Evolutionary conservation across 2,329 filamentous ascomycete genomes (phyloP).

Genomic region (Lanzia echinophila): DNA sequence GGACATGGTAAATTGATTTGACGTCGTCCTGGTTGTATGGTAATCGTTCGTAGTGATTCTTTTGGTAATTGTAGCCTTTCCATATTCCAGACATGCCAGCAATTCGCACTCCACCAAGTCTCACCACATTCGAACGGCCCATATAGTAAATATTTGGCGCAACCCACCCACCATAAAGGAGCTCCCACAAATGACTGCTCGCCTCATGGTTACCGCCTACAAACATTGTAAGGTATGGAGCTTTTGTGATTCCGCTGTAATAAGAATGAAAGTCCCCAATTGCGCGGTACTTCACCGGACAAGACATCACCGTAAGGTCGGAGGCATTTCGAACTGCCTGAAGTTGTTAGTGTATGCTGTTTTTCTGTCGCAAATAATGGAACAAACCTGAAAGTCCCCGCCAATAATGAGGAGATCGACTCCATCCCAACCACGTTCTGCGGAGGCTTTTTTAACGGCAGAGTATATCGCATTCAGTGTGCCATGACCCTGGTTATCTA

Average conservation of each 20-base stretch:
- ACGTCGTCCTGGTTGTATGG: slow-evolving; percentile 75
- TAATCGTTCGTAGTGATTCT: slow-evolving; percentile 75
- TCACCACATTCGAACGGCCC: slow-evolving; percentile 83
- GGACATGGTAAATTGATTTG: slow-evolving; percentile 79
- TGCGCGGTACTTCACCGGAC: slow-evolving; percentile 77
- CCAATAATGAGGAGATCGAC: slow-evolving; percentile 92
- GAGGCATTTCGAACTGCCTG: slow-evolving; percentile 80
- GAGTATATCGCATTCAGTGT: slow-evolving; percentile 87
- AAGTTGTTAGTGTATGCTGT: slow-evolving; percentile 10
- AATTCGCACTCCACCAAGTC: slow-evolving; percentile 77
- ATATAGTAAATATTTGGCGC: slow-evolving; percentile 97
- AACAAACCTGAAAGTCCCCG: slow-evolving; percentile 79
- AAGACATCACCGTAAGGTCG: slow-evolving; percentile 83
- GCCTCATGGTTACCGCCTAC: slow-evolving; percentile 95
- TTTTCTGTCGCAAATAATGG: background rate
- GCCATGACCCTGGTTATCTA: slow-evolving; percentile 66
- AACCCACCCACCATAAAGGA: slow-evolving; percentile 96
- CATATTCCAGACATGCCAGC: slow-evolving; percentile 90
- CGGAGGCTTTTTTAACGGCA: slow-evolving; percentile 62
- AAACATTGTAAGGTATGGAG: slow-evolving; percentile 87
- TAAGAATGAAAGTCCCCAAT: slow-evolving; percentile 94
- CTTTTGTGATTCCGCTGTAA: slow-evolving; percentile 70
- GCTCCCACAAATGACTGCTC: slow-evolving; percentile 79
- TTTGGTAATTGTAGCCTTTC: slow-evolving; percentile 84
- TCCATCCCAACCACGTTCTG: slow-evolving; percentile 66